Percentiles rank a stretch among this genome's conserved stretches.
phyloP scores from a whole-genome alignment of 441 rosid genomes.

The Kokia cookei region DNA sequence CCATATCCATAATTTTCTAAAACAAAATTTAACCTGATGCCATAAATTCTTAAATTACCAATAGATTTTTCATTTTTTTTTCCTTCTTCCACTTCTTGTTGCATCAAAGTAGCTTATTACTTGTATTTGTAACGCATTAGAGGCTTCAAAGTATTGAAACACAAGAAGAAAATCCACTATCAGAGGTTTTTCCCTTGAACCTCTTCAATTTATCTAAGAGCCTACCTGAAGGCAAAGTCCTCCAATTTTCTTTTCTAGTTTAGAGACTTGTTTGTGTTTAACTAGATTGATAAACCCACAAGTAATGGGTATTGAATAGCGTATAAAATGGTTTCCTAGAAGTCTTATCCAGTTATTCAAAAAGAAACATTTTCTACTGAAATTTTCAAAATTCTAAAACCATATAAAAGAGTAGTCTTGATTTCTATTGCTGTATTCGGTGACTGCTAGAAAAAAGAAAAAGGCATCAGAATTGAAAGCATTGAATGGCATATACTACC shows the following conservation, averaged over 20 bases:
- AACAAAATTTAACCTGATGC: not conserved
- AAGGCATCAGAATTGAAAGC: constrained; percentile 1
- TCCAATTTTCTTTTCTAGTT: not conserved
- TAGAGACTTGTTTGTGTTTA: not conserved
- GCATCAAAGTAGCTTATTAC: constrained; percentile 1
- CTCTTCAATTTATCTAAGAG: not conserved
- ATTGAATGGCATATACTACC: constrained; percentile 34
- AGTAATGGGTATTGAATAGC: not conserved
- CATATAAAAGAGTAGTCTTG: not conserved
- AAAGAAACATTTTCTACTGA: constrained; percentile 3
- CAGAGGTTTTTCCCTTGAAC: not conserved
- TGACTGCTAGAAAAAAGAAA: not conserved
- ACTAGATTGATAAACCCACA: not conserved
- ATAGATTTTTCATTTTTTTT: not conserved
- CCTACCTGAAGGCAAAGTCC: not conserved
- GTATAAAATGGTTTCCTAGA: not conserved
- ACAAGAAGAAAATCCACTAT: not conserved
- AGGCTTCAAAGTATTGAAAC: not conserved
- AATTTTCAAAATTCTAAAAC: not conserved
- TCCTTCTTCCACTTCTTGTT: not conserved
- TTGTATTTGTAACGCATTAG: not conserved
- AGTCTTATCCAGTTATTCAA: not conserved
- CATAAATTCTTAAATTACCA: not conserved
- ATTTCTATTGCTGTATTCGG: not conserved
- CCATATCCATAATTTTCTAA: not conserved